Evolutionary conservation across 192 early-diverging fungal species (phyloP).

Genomic region (Coemansia sp.): DNA sequence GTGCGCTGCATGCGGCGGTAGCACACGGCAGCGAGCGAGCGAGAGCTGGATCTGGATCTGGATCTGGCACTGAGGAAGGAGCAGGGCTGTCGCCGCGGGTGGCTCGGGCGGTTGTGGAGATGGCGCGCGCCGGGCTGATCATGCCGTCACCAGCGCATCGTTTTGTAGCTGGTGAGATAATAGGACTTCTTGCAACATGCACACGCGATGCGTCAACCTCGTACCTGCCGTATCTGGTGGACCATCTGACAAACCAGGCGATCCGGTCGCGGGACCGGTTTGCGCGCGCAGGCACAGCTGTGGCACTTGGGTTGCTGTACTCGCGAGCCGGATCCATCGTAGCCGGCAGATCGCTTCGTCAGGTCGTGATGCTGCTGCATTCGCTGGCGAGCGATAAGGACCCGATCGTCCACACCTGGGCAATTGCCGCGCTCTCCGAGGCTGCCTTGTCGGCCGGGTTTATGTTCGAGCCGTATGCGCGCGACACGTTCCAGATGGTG

Average conservation of each 20-base stretch:
- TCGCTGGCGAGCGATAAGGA: conserved; percentile 91
- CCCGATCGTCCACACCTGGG: conserved; percentile 94
- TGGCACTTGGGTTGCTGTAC: conserved; percentile 89
- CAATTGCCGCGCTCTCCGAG: conserved; percentile 78
- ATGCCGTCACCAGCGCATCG: conserved; percentile 72
- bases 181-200: conserved; percentile 72
- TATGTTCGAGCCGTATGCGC: conserved; percentile 91
- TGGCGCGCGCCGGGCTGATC: conserved; percentile 58
- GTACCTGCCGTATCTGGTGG: conserved; percentile 42
- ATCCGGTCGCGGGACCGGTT: conserved; percentile 93
- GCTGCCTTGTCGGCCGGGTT: conserved; percentile 86
- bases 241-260: conserved; percentile 61
- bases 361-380: conserved; percentile 85
- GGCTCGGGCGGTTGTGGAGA: conserved; percentile 55
- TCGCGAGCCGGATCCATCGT: conserved; percentile 89
- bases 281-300: conserved; percentile 86
- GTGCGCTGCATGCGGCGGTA: conserved; percentile 70
- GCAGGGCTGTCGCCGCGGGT: conserved; percentile 81
- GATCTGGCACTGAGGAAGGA: conserved; percentile 60
- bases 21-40: neutral
- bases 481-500: conserved; percentile 81
- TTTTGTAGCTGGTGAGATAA: conserved; percentile 74
- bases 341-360: conserved; percentile 76
- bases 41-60: conserved; percentile 53
- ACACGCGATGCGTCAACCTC: conserved; percentile 25